Evolutionary conservation across 805 yeast genomes (phyloP).

Genomic region (Zygosaccharomyces siamensis): DNA sequence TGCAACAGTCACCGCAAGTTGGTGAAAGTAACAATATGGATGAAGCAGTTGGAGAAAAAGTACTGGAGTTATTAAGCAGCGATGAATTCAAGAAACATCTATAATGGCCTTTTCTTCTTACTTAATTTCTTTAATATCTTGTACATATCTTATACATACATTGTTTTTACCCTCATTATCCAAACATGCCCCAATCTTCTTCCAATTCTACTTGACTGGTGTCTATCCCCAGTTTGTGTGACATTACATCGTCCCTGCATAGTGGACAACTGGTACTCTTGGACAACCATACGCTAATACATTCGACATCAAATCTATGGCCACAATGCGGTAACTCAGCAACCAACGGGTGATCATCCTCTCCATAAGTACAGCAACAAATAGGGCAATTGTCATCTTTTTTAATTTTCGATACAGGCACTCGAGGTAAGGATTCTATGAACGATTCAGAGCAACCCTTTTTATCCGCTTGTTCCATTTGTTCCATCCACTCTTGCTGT

Average conservation of each 20-base stretch:
- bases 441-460: slow-evolving; percentile 64
- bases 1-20: not conserved
- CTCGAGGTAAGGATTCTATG: slow-evolving; percentile 73
- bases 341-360: slow-evolving; percentile 73
- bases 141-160: slow-evolving; percentile 5
- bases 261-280: slow-evolving; percentile 76
- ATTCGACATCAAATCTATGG: slow-evolving; percentile 83
- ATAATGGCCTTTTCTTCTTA: slow-evolving; percentile 6
- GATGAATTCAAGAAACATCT: slow-evolving; percentile 61
- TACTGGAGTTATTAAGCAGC: slow-evolving; percentile 62
- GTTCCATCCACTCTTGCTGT: slow-evolving; percentile 30
- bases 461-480: slow-evolving; percentile 21
- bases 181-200: slow-evolving; percentile 78
- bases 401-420: slow-evolving; percentile 42
- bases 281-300: slow-evolving; percentile 85
- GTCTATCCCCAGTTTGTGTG: slow-evolving; percentile 38
- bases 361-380: slow-evolving; percentile 67
- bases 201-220: slow-evolving; percentile 58
- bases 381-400: slow-evolving; percentile 71
- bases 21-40: slow-evolving; percentile 12
- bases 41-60: slow-evolving; percentile 43
- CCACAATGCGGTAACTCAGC: slow-evolving; percentile 72
- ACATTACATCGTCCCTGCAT: slow-evolving; percentile 69
- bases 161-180: slow-evolving; percentile 33
- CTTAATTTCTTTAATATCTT: not conserved